These are phyloP conservation scores for Schizopora paradoxa DNA, from an alignment of 1,284 basidiomycete genomes.

Conservation along the genomic window DNA sequence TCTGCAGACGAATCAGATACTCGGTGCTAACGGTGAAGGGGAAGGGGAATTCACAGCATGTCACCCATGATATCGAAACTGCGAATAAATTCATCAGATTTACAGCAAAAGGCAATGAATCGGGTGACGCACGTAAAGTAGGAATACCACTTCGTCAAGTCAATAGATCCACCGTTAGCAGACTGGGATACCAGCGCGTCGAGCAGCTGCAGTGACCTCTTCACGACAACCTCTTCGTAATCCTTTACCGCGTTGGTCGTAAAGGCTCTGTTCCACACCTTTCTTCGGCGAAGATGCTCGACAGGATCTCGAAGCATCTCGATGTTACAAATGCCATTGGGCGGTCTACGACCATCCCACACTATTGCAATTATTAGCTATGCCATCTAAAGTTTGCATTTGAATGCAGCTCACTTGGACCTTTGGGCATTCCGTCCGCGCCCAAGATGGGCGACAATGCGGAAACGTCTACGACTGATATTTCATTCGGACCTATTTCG, in stretches of 20 bases:
- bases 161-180: constrained; percentile 18
- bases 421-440: constrained; percentile 28
- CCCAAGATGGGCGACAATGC: constrained; percentile 28
- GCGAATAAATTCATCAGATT: not conserved
- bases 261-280: constrained; percentile 39
- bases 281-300: constrained; percentile 34
- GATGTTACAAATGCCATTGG: not conserved
- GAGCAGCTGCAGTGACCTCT: constrained; percentile 31
- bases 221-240: constrained; percentile 32
- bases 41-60: constrained; percentile 30
- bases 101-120: not conserved
- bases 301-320: constrained; percentile 27
- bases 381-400: no score
- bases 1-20: constrained; percentile 16
- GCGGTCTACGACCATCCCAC: not conserved
- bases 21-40: not conserved
- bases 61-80: constrained; percentile 37
- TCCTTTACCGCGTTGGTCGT: constrained; percentile 32
- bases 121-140: constrained; percentile 23
- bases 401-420: constrained; percentile 22
- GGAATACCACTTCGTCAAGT: constrained; percentile 32
- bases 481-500: constrained; percentile 32
- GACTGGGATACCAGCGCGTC: constrained; percentile 22
- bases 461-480: constrained; percentile 28
- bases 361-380: no score